Conservation (phyloP, 371 early-diverging fungal species). For the Mucor irregularis region DNA sequence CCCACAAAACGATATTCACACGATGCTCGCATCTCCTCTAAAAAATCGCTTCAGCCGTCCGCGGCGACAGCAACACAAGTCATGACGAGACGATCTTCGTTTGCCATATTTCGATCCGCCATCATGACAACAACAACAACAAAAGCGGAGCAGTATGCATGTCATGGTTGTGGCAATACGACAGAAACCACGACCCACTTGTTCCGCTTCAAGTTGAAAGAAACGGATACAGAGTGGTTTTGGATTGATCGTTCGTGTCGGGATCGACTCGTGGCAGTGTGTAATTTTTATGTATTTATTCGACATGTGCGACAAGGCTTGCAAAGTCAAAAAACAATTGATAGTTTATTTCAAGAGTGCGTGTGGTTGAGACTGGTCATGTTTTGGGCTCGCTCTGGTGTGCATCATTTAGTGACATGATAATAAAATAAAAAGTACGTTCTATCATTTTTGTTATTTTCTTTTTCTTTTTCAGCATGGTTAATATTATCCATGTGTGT, state of each 20-base stretch:
- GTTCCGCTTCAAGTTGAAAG: slow-evolving; percentile 19
- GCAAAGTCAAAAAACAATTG: not conserved
- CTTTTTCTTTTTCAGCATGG: too few species aligned
- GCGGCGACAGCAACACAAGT: not conserved
- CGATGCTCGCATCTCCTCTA: not conserved
- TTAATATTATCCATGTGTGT: too few species aligned
- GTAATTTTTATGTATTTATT: slow-evolving; percentile 89
- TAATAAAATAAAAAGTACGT: too few species aligned
- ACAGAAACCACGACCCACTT: not conserved
- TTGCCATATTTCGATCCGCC: not conserved
- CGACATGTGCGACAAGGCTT: slow-evolving; percentile 77
- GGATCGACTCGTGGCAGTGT: slow-evolving; percentile 82
- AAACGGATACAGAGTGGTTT: slow-evolving; percentile 16
- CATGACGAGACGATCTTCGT: not conserved
- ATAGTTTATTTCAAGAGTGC: slow-evolving; percentile 23
- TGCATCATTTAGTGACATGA: too few species aligned
- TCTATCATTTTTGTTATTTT: too few species aligned
- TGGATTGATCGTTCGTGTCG: slow-evolving; percentile 37
- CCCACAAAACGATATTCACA: slow-evolving; percentile 3
- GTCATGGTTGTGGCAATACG: slow-evolving; percentile 16
- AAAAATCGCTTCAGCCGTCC: not conserved
- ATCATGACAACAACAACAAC: too few species aligned
- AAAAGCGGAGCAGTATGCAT: not conserved
- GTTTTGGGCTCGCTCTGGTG: slow-evolving; percentile 30
- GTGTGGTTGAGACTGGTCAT: slow-evolving; percentile 19